phyloP scores from a whole-genome alignment of 83 land plant genomes.

The Thuja plicata region DNA sequence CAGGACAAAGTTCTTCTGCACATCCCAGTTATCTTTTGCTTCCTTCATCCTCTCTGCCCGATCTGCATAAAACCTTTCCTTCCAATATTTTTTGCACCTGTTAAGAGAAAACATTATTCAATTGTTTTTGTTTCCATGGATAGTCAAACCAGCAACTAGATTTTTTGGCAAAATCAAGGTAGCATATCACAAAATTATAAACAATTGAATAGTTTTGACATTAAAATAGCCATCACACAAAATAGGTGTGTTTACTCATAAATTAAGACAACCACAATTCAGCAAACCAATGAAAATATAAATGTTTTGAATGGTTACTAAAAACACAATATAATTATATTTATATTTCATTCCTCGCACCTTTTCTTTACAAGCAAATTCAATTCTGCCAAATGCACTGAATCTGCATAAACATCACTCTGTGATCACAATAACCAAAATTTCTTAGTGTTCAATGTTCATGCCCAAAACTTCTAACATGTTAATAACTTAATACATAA shows the following conservation, averaged over 20 bases:
- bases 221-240: neutral
- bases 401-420: slow-evolving; percentile 36
- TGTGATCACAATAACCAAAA: slow-evolving; percentile 7
- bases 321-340: neutral
- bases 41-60: slow-evolving; percentile 53
- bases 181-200: neutral
- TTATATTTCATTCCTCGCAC: neutral
- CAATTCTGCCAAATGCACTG: slow-evolving; percentile 38
- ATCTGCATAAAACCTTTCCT: slow-evolving; percentile 42
- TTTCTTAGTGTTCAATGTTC: neutral
- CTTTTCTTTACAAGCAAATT: slow-evolving; percentile 28
- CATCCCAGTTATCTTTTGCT: slow-evolving; percentile 47
- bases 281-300: neutral
- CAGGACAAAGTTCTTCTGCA: slow-evolving; percentile 32
- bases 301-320: neutral
- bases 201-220: neutral
- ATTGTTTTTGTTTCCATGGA: neutral
- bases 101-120: neutral
- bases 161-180: neutral
- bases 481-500: neutral
- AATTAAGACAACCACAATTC: neutral
- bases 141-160: neutral
- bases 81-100: slow-evolving; percentile 65
- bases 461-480: neutral
- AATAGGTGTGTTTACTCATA: neutral